Evolutionary conservation across 2,329 filamentous ascomycete genomes (phyloP), one percentile per base, ranked within the genome.

Genomic region (Fusarium nematophilum): DNA sequence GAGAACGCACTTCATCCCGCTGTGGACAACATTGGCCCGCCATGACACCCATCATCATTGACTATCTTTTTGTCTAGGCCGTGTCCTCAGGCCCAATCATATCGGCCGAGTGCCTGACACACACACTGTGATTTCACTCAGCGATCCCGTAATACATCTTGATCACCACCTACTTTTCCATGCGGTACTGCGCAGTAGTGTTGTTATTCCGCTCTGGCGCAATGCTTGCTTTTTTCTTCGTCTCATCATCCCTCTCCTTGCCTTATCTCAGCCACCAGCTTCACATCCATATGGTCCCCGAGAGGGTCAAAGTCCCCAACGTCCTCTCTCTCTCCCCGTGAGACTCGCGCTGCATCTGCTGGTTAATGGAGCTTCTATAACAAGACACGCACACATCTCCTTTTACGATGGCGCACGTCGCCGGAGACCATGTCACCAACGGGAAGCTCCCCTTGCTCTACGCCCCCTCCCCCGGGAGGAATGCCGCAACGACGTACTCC

Each of bases 371-470:
- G 40, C 51, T 45, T 15, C 17, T 40, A 30, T 39, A 51, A 45
- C 45, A 53, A 68, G 63, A 68, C 65, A 67, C 65, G 53, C 65
- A 37, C 53, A 48, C 42, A 50, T 45, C 33, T 18, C 37, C 27
- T 45, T 36, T 45, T 9, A 34, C 38, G 38, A 52, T 56, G 40
- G 38, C 48, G 36, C 49, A 36, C 54, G 38, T 46, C 40, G 39
- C 52, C 37, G 40, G 30, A 37, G 37, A 17, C 46, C 29, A 31
- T 37, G 38, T 33, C 46, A 26, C 31, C 44, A 6, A 30, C 46
- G 27, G 46, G 44, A 52, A 63, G 46, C 36, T 64, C 46, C 46
- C 53, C 27, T 37, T 49, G 46, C 33, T 57, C 59, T 44, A 59
- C 15, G 43, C n/a, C n/a, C n/a, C n/a, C n/a, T n/a, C n/a, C n/a